phyloP scores from a whole-genome alignment of 139 green algal species.

The Pseudopediastrum boryanum region DNA sequence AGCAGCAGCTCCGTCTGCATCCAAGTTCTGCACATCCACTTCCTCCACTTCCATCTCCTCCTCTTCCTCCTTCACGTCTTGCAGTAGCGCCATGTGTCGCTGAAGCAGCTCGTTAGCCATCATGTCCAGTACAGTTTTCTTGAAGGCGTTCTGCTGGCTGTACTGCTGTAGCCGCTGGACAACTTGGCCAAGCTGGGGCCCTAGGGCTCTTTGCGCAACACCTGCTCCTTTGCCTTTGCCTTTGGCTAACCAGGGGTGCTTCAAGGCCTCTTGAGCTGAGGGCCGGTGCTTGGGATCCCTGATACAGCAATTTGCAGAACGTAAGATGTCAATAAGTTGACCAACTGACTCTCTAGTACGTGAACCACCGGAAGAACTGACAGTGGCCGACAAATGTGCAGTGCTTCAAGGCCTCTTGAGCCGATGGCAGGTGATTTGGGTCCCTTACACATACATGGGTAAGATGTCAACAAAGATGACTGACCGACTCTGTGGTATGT shows the following conservation, averaged over 20 bases:
- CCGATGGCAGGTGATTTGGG: too few species aligned
- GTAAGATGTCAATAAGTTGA: too few species aligned
- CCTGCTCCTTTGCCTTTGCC: conserved; percentile 1
- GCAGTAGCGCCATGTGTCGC: conserved; percentile 39
- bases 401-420: too few species aligned
- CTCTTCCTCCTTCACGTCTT: conserved; percentile 26
- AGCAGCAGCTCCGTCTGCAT: neutral
- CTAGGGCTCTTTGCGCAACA: neutral
- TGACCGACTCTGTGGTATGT: too few species aligned
- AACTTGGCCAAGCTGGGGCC: conserved; percentile 44
- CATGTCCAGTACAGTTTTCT: conserved; percentile 88
- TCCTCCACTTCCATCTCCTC: neutral
- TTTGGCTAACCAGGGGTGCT: conserved; percentile 79
- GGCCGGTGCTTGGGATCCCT: conserved; percentile 75
- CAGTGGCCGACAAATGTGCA: too few species aligned
- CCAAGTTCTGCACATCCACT: neutral
- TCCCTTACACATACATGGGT: too few species aligned
- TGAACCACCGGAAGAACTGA: too few species aligned
- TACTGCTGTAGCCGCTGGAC: conserved; percentile 85
- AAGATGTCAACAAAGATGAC: too few species aligned
- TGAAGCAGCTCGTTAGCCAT: conserved; percentile 86
- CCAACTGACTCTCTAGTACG: too few species aligned
- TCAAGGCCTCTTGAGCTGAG: conserved; percentile 73
- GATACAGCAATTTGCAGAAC: too few species aligned
- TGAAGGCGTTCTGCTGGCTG: conserved; percentile 63